Percentiles rank a stretch among this genome's conserved stretches.
Evolutionary conservation across 805 yeast species (phyloP).

Genomic region (Wickerhamiella allomyrinae): DNA sequence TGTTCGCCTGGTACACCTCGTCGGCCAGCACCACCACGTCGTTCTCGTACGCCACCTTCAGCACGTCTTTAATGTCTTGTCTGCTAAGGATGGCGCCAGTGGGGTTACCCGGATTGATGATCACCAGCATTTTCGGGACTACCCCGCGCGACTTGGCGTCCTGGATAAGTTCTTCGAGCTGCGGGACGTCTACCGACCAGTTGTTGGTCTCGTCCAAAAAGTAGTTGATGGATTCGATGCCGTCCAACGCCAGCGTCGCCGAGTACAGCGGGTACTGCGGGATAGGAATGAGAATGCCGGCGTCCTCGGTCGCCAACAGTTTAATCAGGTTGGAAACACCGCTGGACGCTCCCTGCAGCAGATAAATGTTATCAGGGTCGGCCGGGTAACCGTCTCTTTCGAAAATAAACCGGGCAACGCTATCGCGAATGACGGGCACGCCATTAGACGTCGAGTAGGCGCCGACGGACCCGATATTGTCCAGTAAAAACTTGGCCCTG

Average conservation of each 20-base stretch:
- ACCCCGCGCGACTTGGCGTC: constrained; percentile 39
- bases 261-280: constrained; percentile 97
- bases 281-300: constrained; percentile 75
- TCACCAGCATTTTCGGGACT: constrained; percentile 64
- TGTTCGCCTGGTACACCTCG: constrained; percentile 93
- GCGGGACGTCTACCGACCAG: constrained; percentile 72
- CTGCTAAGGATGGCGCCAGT: constrained; percentile 73
- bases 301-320: constrained; percentile 53
- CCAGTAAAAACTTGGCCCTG: constrained; percentile 51
- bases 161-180: constrained; percentile 41
- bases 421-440: constrained; percentile 49
- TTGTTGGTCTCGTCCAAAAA: constrained; percentile 62
- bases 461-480: constrained; percentile 69
- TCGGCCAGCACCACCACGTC: constrained; percentile 86
- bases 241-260: constrained; percentile 78
- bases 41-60: constrained; percentile 68
- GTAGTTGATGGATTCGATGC: constrained; percentile 75
- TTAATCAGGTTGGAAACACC: constrained; percentile 75
- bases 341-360: constrained; percentile 90
- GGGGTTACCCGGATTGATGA: constrained; percentile 97
- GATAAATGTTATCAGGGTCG: constrained; percentile 55
- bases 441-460: constrained; percentile 95
- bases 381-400: constrained; percentile 65
- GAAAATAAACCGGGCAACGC: constrained; percentile 69
- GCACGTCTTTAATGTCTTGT: constrained; percentile 53